Conservation (phyloP, 805 yeast species). For the Candida pseudofarinosa region DNA sequence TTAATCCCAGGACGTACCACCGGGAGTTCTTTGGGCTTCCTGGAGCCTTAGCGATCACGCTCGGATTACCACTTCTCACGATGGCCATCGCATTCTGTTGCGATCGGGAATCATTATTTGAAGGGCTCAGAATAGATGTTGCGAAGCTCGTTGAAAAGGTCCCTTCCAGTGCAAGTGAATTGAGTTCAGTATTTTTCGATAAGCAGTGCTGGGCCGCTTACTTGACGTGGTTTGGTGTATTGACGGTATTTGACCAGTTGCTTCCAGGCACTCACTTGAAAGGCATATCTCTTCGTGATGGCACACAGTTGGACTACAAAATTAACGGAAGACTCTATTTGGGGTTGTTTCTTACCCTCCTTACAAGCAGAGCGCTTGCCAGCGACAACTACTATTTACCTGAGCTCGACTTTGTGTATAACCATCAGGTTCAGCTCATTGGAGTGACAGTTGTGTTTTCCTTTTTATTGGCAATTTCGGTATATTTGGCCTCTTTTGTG, state of each 20-base stretch:
- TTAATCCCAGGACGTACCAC: constrained; percentile 71
- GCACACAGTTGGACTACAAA: constrained; percentile 63
- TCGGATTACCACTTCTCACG: constrained; percentile 64
- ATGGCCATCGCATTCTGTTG: constrained; percentile 55
- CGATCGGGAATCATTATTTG: constrained; percentile 54
- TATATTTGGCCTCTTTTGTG: constrained; percentile 64
- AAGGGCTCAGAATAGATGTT: constrained; percentile 45
- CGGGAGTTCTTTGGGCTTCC: constrained; percentile 74
- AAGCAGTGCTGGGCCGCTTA: constrained; percentile 59
- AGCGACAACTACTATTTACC: constrained; percentile 57
- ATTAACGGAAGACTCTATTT: constrained; percentile 74
- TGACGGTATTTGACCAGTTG: constrained; percentile 59
- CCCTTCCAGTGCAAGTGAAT: constrained; percentile 20
- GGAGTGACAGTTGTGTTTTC: constrained; percentile 63
- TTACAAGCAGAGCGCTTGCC: constrained; percentile 50
- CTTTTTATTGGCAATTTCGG: constrained; percentile 54
- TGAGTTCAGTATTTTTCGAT: constrained; percentile 37
- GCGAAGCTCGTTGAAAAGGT: constrained; percentile 32
- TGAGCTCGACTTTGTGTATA: constrained; percentile 73
- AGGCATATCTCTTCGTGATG: constrained; percentile 77
- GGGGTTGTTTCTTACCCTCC: constrained; percentile 27
- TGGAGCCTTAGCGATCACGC: constrained; percentile 67
- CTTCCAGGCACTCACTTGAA: constrained; percentile 54
- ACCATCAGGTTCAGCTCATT: constrained; percentile 62
- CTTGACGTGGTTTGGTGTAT: constrained; percentile 63